Percentiles rank a stretch among this genome's conserved stretches.
phyloP scores from a whole-genome alignment of 257 asterid species.

The Primulina huaijiensis region DNA sequence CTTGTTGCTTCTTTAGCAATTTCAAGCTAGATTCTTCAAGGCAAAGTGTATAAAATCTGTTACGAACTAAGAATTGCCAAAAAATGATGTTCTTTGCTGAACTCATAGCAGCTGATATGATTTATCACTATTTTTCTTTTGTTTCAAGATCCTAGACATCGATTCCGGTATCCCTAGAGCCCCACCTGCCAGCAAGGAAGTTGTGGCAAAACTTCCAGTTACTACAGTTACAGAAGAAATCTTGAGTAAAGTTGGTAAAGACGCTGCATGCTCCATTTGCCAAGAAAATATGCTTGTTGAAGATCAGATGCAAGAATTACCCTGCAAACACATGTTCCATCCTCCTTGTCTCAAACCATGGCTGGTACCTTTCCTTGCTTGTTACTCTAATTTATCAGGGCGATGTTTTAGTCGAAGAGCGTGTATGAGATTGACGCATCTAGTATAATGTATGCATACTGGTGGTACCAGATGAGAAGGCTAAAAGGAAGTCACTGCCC shows the following conservation, averaged over 20 bases:
- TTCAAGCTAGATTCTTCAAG: background rate
- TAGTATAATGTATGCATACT: background rate
- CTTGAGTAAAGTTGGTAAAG: slow-evolving; percentile 64
- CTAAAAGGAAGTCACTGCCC: background rate
- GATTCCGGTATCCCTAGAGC: slow-evolving; percentile 70
- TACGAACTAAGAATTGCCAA: background rate
- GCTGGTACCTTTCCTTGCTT: slow-evolving; percentile 62
- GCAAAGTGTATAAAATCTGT: background rate
- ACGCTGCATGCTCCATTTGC: slow-evolving; percentile 86
- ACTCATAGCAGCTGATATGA: slow-evolving; percentile 8
- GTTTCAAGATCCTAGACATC: slow-evolving; percentile 47
- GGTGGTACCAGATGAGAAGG: background rate
- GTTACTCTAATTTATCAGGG: background rate
- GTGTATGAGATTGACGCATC: no score
- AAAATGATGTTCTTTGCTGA: background rate
- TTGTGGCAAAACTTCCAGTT: slow-evolving; percentile 91
- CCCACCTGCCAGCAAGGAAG: slow-evolving; percentile 96
- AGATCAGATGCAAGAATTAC: slow-evolving; percentile 88
- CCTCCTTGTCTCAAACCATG: slow-evolving; percentile 98
- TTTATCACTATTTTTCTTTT: slow-evolving; percentile 22
- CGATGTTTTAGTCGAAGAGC: background rate
- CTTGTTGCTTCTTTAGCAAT: background rate
- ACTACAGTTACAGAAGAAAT: slow-evolving; percentile 53
- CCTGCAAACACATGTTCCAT: slow-evolving; percentile 91
- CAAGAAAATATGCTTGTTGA: slow-evolving; percentile 66